phyloP scores from a whole-genome alignment of 495 filamentous ascomycete genomes.

The Neurospora discreta region DNA sequence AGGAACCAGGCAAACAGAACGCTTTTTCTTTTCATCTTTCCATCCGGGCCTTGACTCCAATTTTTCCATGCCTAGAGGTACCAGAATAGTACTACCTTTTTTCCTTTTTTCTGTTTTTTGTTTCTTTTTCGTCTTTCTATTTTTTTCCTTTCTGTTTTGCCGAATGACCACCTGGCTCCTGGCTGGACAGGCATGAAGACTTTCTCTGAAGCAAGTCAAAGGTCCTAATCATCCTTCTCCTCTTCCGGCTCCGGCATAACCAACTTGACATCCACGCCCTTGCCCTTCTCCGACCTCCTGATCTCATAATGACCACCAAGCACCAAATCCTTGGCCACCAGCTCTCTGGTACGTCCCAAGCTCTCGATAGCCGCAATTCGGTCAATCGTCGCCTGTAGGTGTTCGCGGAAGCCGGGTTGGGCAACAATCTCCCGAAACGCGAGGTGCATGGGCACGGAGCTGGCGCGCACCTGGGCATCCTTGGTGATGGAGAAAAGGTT shows the following conservation, averaged over 20 bases:
- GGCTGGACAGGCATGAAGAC: too few species aligned
- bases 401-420: conserved; percentile 62
- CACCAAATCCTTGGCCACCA: conserved; percentile 73
- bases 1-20: too few species aligned
- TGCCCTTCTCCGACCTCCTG: conserved; percentile 19
- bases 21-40: too few species aligned
- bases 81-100: too few species aligned
- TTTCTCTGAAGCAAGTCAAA: too few species aligned
- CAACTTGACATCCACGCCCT: conserved; percentile 16
- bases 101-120: too few species aligned
- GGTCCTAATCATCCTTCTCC: background rate
- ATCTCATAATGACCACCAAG: conserved; percentile 72
- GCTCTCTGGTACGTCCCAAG: conserved; percentile 78
- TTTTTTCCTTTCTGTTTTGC: too few species aligned
- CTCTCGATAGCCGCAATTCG: conserved; percentile 86
- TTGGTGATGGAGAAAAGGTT: conserved; percentile 95
- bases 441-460: conserved; percentile 90
- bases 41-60: too few species aligned
- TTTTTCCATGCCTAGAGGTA: too few species aligned
- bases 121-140: too few species aligned
- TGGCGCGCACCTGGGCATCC: conserved; percentile 76
- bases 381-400: conserved; percentile 69
- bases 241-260: conserved; percentile 14
- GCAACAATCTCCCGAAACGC: conserved; percentile 77
- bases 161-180: too few species aligned